Evolutionary conservation across 2,329 filamentous ascomycete genomes (phyloP), one percentile per base, ranked within the genome.

Genomic region (Capronia americana): DNA sequence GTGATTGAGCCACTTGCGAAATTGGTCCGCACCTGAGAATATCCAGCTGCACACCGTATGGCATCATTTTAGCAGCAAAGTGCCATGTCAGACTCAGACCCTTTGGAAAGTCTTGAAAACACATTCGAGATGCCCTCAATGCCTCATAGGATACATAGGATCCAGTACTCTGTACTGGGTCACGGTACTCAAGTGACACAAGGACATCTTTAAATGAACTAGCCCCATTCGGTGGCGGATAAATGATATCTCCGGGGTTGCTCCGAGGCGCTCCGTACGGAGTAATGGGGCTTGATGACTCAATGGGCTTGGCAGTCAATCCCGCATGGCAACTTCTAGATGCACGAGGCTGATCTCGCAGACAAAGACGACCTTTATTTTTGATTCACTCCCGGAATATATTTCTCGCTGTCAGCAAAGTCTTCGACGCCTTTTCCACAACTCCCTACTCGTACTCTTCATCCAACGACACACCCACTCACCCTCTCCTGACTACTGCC

Each of bases 291-390:
- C 48, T 51, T 57, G 34, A 69, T 69, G 66, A 69, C 66, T 69
- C 66, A 66, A 66, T 64, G 59, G 53, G 48, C 64, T 64, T 53
- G 57, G 56, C 54, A 14, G 24, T 48, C 56, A n/a, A 32, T 30
- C 30, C n/a, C 24, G 44, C 44, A 69, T 69, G 64, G 67, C 64
- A 69, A 65, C 67, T 69, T 69, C 64, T 69, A 69, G 67, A 69
- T 56, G n/a, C 23, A 51, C 17, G 30, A 32, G 23, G 14, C 64
- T 51, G 41, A 32, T 61, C 48, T 51, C 14, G 20, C 48, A 50
- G 46, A 23, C 46, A 51, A 51, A 23, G 23, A 51, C 20, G 2
- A 32, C 20, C 44, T 14, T 32, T 5, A n/a, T n/a, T 61, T n/a
- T 28, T 56, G 14, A 8, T 56, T 4, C 6, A 20, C 26, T n/a